Base-by-base conservation (phyloP, 164 flowering plant species). In the Warburgia ugandensis region DNA sequence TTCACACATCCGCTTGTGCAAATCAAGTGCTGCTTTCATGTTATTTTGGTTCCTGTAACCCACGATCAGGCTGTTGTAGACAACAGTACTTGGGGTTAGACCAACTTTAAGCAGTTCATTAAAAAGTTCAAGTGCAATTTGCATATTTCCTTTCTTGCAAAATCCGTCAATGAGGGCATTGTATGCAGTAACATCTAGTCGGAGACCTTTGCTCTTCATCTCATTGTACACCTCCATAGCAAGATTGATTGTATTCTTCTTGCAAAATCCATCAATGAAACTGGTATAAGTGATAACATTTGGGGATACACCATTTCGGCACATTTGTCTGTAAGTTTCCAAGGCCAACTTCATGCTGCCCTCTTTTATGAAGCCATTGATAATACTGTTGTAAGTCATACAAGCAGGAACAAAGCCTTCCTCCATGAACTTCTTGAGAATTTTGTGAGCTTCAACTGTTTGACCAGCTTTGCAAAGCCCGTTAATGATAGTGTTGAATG, bases 381-480 rank as follows among this genome's bases (percentile, higher is more conserved):
- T 78, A 20, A 88, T 78, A 63, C 69, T 64, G 45, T 88, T 83
- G 56, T 83, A 85, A 45, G 80, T 69, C 78, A 72, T 68, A 49
- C 71, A 76, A 10, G 13, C 28, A 6, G 91, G 91, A 59, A 50
- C 35, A 57, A 77, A 79, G 9, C 79, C 84, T 47, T 50, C 56
- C 22, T 64, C 65, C 52, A 50, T 54, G 32, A 76, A 74, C 39
- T 63, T 69, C 52, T 69, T 69, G 45, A 89, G 33, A 68, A 20
- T 60, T 30, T 62, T 67, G 33, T 38, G 63, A 42, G 90, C 88
- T 40, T 71, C 66, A 23, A 67, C 37, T 48, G 79, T 64, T 21
- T 45, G 68, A n/a, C 86, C 82, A 44, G 49, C 70, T 67, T 74
- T 80, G 69, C 88, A 78, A 42, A 87, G 65, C 17, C 94, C 88